Evolutionary conservation across 2,329 filamentous ascomycete species (phyloP), one percentile per base, ranked within the genome.

Genomic region (Pseudogymnoascus sp.): DNA sequence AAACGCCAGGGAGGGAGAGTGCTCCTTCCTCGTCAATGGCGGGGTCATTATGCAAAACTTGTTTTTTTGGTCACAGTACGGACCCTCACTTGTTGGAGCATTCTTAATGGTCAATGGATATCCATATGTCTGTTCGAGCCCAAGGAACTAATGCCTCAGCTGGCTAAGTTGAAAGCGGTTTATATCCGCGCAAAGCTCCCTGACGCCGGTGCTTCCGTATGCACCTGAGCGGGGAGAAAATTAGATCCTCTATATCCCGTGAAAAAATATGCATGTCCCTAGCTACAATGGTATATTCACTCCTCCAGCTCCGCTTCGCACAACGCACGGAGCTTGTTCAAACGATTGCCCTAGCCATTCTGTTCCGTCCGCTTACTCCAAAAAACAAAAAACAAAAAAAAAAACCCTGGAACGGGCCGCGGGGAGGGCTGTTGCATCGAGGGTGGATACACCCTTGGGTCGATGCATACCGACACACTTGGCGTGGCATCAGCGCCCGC

Each of bases 331-430:
- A 57, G 8, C 28, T 4, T 33, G 50, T 17, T 33, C 28, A 33
- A 57, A 57, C 33, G 28, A 57, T 57, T 15, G 19, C 28, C 50
- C 50, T 10, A 33, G 11, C 17, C 28, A 33, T 57, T 31, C 50
- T 33, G 26, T 7, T 33, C 50, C 28, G 50, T 33, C 50, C 50
- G 50, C 28, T 21, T 57, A 57, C 50, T 57, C 50, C 28, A 28
- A 57, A 57, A 57, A 57, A 57, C 28, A 57, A 57, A 57, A 47
- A n/a, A 38, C 15, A 38, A 40, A 40, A 44, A 40, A 40, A 44
- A 31, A 19, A 11, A 31, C 26, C 50, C 17, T 57, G 28, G 50
- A 57, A 57, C 50, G 50, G 50, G 26, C 50, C 50, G 50, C 50
- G 50, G 50, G 50, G 50, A n/a, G 50, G 50, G 50, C 50, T 57